Evolutionary conservation across 1,284 basidiomycete species (phyloP), one percentile per base, ranked within the genome.

Genomic region (Volvariella surrecta): DNA sequence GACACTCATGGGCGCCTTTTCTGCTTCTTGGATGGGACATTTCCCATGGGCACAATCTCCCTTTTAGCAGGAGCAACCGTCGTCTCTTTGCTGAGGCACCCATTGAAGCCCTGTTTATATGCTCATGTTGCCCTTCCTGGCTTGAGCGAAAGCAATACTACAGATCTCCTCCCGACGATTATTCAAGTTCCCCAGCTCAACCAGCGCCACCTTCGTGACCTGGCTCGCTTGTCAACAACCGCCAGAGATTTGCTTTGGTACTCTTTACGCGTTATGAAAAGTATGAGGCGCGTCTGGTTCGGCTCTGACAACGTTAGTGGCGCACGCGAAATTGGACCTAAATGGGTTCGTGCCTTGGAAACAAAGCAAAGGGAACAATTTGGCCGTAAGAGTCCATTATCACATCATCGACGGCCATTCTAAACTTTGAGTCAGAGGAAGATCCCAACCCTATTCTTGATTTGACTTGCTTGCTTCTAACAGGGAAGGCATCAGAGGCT

Each of bases 11-110:
- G 86, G 4, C 57, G 58, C 47, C 56, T 86, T 39, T 71, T 80
- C 55, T 72, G 64, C 51, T 89, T 79, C 58, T 64, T 92, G 39
- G 89, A 93, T 54, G 90, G 90, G 18, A 76, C 76, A 47, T 90
- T 86, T 61, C 75, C 82, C 37, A 68, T 94, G 24, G 90, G 91
- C 30, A 66, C 72, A 28, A 59, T 84, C 34, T 55, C 52, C 32
- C 49, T 75, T 31, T 69, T 65, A 32, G 50, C 50, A 41, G 57
- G 60, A 28, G 58, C 62, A 19, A 54, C 61, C 32, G 63, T 71
- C 32, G 49, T 55, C n/a, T 71, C 72, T 3, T 52, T 83, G 31
- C 66, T 69, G 58, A 81, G 79, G 54, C 62, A 73, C 48, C 66
- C 68, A 31, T 57, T 58, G 42, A 54, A 56, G 11, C 67, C 74